Percentiles rank a stretch among this genome's conserved stretches.
These are phyloP conservation scores for Trichoderma virens DNA, from an alignment of 495 filamentous ascomycete genomes.

Conservation along the genomic window DNA sequence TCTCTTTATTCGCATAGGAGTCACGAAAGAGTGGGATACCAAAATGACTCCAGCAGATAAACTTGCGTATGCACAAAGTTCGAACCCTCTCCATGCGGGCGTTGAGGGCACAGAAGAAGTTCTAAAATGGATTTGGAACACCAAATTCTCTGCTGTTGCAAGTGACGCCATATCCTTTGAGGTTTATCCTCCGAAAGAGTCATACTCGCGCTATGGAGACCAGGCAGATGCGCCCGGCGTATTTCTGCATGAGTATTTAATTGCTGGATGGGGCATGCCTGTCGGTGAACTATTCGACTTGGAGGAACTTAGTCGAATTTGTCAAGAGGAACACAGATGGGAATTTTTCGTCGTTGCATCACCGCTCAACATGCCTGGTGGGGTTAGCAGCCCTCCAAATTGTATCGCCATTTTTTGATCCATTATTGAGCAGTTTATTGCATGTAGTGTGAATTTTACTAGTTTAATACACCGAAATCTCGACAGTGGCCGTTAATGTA, in stretches of 20 bases:
- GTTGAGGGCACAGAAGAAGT: constrained; percentile 36
- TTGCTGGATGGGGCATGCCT: constrained; percentile 46
- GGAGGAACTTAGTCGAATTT: constrained; percentile 37
- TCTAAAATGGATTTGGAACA: constrained; percentile 43
- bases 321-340: constrained; percentile 29
- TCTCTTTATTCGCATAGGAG: constrained; percentile 46
- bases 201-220: neutral
- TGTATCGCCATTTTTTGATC: constrained; percentile 32
- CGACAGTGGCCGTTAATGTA: neutral
- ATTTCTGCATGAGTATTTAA: constrained; percentile 40
- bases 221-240: constrained; percentile 6
- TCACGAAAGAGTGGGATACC: constrained; percentile 33
- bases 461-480: neutral
- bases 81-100: constrained; percentile 25
- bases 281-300: constrained; percentile 47
- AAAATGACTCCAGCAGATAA: constrained; percentile 25
- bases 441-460: too few relatives aligned
- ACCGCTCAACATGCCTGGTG: constrained; percentile 40
- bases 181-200: constrained; percentile 27
- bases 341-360: constrained; percentile 38
- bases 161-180: constrained; percentile 44
- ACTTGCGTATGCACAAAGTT: constrained; percentile 25
- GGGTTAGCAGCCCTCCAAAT: constrained; percentile 35
- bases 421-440: too few relatives aligned
- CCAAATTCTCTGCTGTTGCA: constrained; percentile 42